Evolutionary conservation across 192 early-diverging fungal genomes (phyloP).

Genomic region (Coemansia sp.): DNA sequence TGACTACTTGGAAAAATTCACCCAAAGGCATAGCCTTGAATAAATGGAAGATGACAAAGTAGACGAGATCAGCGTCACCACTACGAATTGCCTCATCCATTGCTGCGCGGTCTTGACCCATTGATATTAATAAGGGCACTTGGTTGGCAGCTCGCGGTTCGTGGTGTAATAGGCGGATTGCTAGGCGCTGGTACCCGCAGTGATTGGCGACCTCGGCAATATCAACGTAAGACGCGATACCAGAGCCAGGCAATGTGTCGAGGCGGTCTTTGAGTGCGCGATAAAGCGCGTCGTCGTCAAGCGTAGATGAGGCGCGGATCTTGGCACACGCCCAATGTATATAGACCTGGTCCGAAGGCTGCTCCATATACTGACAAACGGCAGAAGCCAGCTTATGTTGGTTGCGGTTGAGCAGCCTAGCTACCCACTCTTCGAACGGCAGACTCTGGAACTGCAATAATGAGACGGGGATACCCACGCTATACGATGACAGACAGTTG

Average conservation of each 20-base stretch:
- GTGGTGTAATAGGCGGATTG: slow-evolving; percentile 80
- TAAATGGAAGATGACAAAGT: slow-evolving; percentile 87
- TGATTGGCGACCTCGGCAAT: slow-evolving; percentile 89
- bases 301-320: slow-evolving; percentile 69
- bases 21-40: slow-evolving; percentile 77
- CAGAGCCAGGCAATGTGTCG: slow-evolving; percentile 47
- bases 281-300: slow-evolving; percentile 87
- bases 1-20: slow-evolving; percentile 90
- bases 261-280: slow-evolving; percentile 79
- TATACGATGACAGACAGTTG: slow-evolving; percentile 82
- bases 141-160: slow-evolving; percentile 93
- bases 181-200: slow-evolving; percentile 79
- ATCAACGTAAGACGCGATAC: slow-evolving; percentile 80
- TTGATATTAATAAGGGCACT: slow-evolving; percentile 90
- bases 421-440: slow-evolving; percentile 79
- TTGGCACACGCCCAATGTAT: slow-evolving; percentile 98
- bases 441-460: slow-evolving; percentile 71
- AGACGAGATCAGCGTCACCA: slow-evolving; percentile 95
- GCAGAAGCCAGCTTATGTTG: slow-evolving; percentile 83
- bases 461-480: slow-evolving; percentile 89
- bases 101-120: slow-evolving; percentile 88
- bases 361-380: slow-evolving; percentile 80
- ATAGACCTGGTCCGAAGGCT: slow-evolving; percentile 76
- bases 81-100: slow-evolving; percentile 90
- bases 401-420: slow-evolving; percentile 80